Evolutionary conservation across 2,329 filamentous ascomycete species (phyloP), one percentile per base, ranked within the genome.

Genomic region (Nakataea oryzae): DNA sequence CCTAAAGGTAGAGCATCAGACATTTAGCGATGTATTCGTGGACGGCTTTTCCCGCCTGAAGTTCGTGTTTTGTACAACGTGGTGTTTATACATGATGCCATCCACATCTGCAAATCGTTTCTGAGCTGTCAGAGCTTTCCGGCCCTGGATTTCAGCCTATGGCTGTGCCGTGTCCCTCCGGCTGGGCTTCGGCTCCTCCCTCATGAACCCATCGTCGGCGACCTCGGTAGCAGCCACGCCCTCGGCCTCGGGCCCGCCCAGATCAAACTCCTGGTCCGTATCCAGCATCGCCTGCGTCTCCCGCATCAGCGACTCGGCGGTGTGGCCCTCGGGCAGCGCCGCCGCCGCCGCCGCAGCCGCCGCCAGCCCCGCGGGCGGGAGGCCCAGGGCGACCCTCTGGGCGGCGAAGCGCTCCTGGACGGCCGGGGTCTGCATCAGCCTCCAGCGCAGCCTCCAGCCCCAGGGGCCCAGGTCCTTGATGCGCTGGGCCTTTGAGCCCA

Each of bases 371-470:
- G 78, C 75, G 28, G 81, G 77, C 6, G 82, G 80, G 63, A 96
- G 70, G 0, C 91, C 90, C 59, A 95, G 73, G 26, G 77, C 77
- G 63, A 79, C 76, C 64, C 91, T 80, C 77, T 96, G 81, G 59
- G 76, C 72, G 55, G 82, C 81, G 70, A 92, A 90, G 66, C 83
- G 79, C 67, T 82, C 81, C 72, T 86, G 85, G 60, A 96, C 82
- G 26, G 77, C 76, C 1, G 70, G 70, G 5, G 86, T 92, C 77
- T 93, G 90, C 87, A 97, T 91, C 64, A 99, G 79, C 65, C 90
- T 84, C 90, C 92, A 97, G 66, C 95, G 81, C 70, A 99, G 77
- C 68, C 87, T 85, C 95, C 95, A 99, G 8, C 95, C 95, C 66
- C 88, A 88, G 61, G 93, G 86, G 6, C 95, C 95, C 63, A 99